Evolutionary conservation across 768 basidiomycete genomes (phyloP).

Genomic region (Lactarius indigo): DNA sequence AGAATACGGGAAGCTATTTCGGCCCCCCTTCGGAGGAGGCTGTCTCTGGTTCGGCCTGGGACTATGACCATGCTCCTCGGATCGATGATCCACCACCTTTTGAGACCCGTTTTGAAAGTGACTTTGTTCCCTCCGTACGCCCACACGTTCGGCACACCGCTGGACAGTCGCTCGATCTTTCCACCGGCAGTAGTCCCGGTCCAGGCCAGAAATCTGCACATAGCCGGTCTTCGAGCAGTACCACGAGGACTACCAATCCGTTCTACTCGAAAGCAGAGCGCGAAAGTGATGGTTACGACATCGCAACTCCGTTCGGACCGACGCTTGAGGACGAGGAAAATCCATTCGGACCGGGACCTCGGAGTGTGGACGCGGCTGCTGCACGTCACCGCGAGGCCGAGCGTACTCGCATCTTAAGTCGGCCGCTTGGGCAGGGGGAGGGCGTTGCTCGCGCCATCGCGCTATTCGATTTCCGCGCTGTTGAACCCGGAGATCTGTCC

Average conservation of each 20-base stretch:
- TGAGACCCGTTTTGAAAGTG: conserved; percentile 20
- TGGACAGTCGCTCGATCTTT: conserved; percentile 6
- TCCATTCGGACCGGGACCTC: conserved; percentile 12
- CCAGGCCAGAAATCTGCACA: conserved; percentile 5
- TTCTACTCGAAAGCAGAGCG: conserved; percentile 14
- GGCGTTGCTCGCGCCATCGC: conserved; percentile 73
- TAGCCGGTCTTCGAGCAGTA: conserved; percentile 12
- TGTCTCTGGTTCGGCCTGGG: conserved; percentile 26
- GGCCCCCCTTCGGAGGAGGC: conserved; percentile 29
- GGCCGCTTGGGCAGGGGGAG: conserved; percentile 49
- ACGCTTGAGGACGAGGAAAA: conserved; percentile 22
- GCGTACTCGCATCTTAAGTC: conserved; percentile 40
- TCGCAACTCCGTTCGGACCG: conserved; percentile 13
- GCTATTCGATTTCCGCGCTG: conserved; percentile 66
- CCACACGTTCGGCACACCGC: conserved; percentile 10
- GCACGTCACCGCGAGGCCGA: conserved; percentile 14
- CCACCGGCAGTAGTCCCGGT: not conserved
- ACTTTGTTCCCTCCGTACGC: conserved; percentile 18
- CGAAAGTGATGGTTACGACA: conserved; percentile 6
- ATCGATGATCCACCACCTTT: conserved; percentile 21
- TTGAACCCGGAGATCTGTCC: conserved; percentile 72
- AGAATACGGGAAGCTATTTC: conserved; percentile 57
- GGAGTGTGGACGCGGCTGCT: not conserved
- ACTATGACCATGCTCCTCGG: conserved; percentile 21
- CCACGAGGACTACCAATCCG: conserved; percentile 1